These are phyloP conservation scores for Hydnomerulius pinastri DNA, from an alignment of 768 basidiomycete genomes.

Conservation along the genomic window DNA sequence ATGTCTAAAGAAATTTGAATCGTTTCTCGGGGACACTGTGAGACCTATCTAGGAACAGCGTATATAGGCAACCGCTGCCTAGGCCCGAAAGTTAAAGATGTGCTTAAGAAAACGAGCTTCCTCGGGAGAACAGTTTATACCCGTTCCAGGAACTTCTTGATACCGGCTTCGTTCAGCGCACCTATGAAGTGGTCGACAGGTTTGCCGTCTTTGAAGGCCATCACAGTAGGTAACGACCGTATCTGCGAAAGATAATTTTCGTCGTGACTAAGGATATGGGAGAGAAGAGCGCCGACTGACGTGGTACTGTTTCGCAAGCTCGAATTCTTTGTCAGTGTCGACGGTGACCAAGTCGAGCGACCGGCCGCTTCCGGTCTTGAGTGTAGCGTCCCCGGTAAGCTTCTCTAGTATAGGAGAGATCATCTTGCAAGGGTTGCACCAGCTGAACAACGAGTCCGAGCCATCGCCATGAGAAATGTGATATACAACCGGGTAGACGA, in stretches of 20 bases:
- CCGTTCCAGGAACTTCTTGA: slow-evolving; percentile 47
- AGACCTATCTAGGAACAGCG: too few relatives aligned
- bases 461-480: neutral
- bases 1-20: neutral
- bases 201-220: slow-evolving; percentile 71
- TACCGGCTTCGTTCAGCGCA: slow-evolving; percentile 45
- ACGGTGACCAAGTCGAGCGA: slow-evolving; percentile 74
- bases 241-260: slow-evolving; percentile 45
- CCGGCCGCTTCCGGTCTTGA: slow-evolving; percentile 52
- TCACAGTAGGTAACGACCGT: slow-evolving; percentile 74
- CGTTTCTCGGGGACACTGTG: too few relatives aligned
- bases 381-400: slow-evolving; percentile 47
- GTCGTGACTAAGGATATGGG: neutral
- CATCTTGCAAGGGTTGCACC: slow-evolving; percentile 77
- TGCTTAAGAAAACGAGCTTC: too few relatives aligned
- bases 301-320: slow-evolving; percentile 52
- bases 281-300: slow-evolving; percentile 27
- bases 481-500: slow-evolving; percentile 9
- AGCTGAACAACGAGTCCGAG: slow-evolving; percentile 42
- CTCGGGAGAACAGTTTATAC: slow-evolving; percentile 26
- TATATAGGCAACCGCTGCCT: neutral
- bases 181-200: slow-evolving; percentile 64
- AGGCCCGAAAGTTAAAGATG: too few relatives aligned
- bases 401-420: slow-evolving; percentile 71
- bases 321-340: slow-evolving; percentile 55